Percentiles rank a stretch among this genome's conserved stretches.
These are phyloP conservation scores for Porpolomopsis calyptriformis DNA, from an alignment of 768 basidiomycete species.

Conservation along the genomic window DNA sequence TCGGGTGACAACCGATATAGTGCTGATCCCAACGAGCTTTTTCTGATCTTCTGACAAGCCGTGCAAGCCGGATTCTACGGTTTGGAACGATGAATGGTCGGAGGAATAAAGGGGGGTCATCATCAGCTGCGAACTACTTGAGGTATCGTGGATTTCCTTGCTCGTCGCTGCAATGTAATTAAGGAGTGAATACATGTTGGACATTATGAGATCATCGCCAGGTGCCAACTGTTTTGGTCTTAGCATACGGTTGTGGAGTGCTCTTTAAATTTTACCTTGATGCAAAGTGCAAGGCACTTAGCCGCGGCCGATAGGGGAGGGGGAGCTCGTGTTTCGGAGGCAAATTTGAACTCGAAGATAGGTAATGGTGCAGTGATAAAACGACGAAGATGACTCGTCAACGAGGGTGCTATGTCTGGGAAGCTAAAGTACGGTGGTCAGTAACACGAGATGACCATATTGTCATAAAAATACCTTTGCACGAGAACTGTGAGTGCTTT, in stretches of 20 bases:
- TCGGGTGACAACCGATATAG: constrained; percentile 82
- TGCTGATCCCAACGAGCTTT: constrained; percentile 75
- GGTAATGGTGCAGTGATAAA: constrained; percentile 83
- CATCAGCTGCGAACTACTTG: constrained; percentile 31
- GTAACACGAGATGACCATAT: background rate
- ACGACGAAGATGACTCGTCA: constrained; percentile 71
- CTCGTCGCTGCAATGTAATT: constrained; percentile 83
- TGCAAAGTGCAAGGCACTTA: constrained; percentile 81
- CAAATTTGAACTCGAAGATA: constrained; percentile 81
- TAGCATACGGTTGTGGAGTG: background rate
- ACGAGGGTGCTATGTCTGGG: constrained; percentile 60
- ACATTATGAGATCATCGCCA: constrained; percentile 83
- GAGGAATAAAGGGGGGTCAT: constrained; percentile 32
- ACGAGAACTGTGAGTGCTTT: constrained; percentile 79
- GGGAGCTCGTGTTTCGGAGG: constrained; percentile 59
- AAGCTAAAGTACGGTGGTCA: constrained; percentile 39
- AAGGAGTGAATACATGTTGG: constrained; percentile 92
- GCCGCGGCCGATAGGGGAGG: constrained; percentile 78
- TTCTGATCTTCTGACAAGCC: constrained; percentile 77
- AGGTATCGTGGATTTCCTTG: constrained; percentile 57
- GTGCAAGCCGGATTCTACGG: constrained; percentile 52
- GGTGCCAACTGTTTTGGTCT: constrained; percentile 52
- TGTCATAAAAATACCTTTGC: constrained; percentile 45
- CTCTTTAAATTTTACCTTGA: constrained; percentile 43
- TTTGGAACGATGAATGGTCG: constrained; percentile 43